Evolutionary conservation across 2,329 filamentous ascomycete genomes (phyloP).

Genomic region (Talaromyces verruculosus): DNA sequence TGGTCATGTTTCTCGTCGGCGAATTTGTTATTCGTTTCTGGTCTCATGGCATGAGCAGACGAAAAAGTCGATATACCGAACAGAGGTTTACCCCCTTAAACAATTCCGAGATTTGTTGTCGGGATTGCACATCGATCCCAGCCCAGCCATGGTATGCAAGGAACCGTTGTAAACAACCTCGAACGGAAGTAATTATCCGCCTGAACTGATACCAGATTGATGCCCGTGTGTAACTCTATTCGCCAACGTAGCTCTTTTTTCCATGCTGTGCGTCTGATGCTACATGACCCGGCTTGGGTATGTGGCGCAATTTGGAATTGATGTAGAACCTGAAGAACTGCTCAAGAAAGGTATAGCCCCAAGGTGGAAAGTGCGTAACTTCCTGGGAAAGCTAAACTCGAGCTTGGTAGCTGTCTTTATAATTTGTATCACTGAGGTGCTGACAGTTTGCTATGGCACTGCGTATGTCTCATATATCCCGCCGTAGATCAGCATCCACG

Average conservation of each 20-base stretch:
- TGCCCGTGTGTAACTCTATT: conserved; percentile 9
- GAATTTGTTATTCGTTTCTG: background rate
- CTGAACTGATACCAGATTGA: background rate
- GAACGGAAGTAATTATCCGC: background rate
- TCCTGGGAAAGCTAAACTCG: background rate
- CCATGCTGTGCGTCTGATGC: background rate
- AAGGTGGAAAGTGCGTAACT: background rate
- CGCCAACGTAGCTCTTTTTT: background rate
- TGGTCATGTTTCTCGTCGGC: background rate
- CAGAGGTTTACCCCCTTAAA: no score
- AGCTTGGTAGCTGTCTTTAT: background rate
- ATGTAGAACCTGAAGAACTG: background rate
- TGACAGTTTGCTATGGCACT: background rate
- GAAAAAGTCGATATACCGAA: background rate
- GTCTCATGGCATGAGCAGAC: background rate
- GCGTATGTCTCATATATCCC: background rate
- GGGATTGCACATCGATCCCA: background rate
- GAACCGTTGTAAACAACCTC: conserved; percentile 2
- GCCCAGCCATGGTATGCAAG: background rate
- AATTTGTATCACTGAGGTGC: background rate
- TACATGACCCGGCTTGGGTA: background rate
- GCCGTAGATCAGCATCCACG: conserved; percentile 11
- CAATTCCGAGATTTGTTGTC: background rate
- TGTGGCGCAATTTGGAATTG: background rate
- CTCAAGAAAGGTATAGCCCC: background rate